phyloP scores from a whole-genome alignment of 208 protist genomes.

The Trypanosoma cruzi region DNA sequence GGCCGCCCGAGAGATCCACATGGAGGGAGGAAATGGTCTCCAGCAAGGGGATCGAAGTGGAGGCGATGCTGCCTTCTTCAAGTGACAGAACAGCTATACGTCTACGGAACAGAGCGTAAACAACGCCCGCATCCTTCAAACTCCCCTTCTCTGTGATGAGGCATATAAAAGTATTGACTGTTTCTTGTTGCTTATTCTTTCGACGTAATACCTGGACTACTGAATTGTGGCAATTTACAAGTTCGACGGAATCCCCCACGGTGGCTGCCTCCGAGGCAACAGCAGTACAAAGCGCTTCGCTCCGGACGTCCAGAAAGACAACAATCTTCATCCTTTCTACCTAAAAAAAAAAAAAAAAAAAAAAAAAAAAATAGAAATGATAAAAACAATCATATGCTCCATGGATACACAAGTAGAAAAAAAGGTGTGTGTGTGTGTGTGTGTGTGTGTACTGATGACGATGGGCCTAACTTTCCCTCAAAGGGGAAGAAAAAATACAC shows the following conservation, averaged over 20 bases:
- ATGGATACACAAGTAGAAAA: not conserved
- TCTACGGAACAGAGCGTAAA: conserved; percentile 59
- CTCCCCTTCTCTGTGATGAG: conserved; percentile 65
- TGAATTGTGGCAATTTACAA: conserved; percentile 14
- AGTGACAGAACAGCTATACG: conserved; percentile 47
- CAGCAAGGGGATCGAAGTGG: conserved; percentile 10
- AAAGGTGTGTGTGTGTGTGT: not conserved
- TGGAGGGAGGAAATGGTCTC: conserved; percentile 41
- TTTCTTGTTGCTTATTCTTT: not conserved
- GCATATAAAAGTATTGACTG: conserved; percentile 41
- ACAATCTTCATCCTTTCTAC: conserved; percentile 21
- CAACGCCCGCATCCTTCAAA: conserved; percentile 54
- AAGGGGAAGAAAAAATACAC: not conserved
- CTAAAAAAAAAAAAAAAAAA: not conserved
- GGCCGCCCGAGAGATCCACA: conserved; percentile 9
- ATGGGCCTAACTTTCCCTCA: not conserved
- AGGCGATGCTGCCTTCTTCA: not conserved
- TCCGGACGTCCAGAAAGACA: conserved; percentile 27
- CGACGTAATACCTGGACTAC: conserved; percentile 7
- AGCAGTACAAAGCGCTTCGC: conserved; percentile 8
- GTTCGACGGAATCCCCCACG: conserved; percentile 17
- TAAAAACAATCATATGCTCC: conserved; percentile 12
- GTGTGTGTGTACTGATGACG: not conserved
- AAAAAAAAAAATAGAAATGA: conserved; percentile 2
- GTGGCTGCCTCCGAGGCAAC: conserved; percentile 6